These are phyloP conservation scores for Blastobotrys arbuscula DNA, from an alignment of 1,139 yeast genomes.

Conservation along the genomic window DNA sequence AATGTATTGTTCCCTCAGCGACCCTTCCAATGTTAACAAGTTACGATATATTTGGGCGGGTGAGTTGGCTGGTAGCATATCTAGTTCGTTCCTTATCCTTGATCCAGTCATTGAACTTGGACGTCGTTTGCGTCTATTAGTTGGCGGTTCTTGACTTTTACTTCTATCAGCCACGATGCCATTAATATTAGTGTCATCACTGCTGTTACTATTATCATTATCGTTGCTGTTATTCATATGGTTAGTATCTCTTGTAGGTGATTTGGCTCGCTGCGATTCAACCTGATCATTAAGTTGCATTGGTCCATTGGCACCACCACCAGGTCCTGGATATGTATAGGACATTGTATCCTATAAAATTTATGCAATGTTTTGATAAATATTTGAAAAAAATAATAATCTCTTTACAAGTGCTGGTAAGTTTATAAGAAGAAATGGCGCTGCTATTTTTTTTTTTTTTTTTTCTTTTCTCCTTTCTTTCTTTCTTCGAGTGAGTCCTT, in stretches of 20 bases:
- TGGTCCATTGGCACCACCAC: background rate
- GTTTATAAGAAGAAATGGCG: too few relatives aligned
- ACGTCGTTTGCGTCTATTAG: background rate
- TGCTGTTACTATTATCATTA: background rate
- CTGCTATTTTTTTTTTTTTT: background rate
- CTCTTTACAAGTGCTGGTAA: too few relatives aligned
- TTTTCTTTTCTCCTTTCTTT: too few relatives aligned
- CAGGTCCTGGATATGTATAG: background rate
- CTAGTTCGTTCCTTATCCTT: conserved; percentile 12
- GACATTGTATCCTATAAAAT: too few relatives aligned
- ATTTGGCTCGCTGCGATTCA: background rate
- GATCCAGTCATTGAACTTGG: conserved; percentile 3
- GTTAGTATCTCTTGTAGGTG: background rate
- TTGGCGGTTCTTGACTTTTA: conserved; percentile 3
- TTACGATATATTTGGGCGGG: conserved; percentile 43
- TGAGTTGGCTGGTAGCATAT: conserved; percentile 19
- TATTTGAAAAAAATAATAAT: too few relatives aligned
- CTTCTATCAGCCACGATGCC: background rate
- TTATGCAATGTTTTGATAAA: too few relatives aligned
- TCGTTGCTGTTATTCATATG: background rate
- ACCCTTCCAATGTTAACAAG: conserved; percentile 76
- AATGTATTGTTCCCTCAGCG: conserved; percentile 71
- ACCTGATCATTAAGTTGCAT: background rate
- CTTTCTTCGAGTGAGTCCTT: too few relatives aligned
- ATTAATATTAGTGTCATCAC: background rate